phyloP scores from a whole-genome alignment of 2,329 filamentous ascomycete genomes.

The Pleomassaria siparia region DNA sequence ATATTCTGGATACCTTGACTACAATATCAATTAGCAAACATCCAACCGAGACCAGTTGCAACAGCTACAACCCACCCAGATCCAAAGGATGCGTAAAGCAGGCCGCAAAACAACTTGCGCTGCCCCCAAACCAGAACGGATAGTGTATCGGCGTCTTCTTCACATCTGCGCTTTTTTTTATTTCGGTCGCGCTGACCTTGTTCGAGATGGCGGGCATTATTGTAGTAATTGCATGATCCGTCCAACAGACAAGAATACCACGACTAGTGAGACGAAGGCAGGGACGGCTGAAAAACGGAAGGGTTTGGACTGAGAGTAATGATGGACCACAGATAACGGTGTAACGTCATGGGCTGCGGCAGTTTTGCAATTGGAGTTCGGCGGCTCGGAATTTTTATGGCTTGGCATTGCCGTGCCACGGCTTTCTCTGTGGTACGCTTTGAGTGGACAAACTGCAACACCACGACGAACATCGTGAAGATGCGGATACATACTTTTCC shows the following conservation, averaged over 20 bases:
- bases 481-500: slow-evolving; percentile 29
- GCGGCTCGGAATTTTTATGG: slow-evolving; percentile 12
- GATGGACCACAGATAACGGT: too few relatives aligned
- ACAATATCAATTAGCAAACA: slow-evolving; percentile 31
- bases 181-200: slow-evolving; percentile 31
- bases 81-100: slow-evolving; percentile 92
- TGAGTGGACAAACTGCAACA: neutral
- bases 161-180: slow-evolving; percentile 47
- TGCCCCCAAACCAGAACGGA: slow-evolving; percentile 87
- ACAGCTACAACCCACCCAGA: slow-evolving; percentile 64
- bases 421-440: neutral
- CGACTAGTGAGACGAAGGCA: neutral
- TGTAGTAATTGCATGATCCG: slow-evolving; percentile 6
- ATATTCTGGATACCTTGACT: slow-evolving; percentile 47
- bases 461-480: slow-evolving; percentile 13
- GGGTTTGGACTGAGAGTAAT: slow-evolving; percentile 5
- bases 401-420: slow-evolving; percentile 29
- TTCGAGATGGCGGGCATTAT: slow-evolving; percentile 46
- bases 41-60: neutral
- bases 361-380: slow-evolving; percentile 12
- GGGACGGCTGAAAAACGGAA: neutral
- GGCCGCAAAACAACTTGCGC: slow-evolving; percentile 87
- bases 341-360: too few relatives aligned
- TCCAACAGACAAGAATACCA: neutral
- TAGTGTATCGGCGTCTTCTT: slow-evolving; percentile 48